Percentiles rank a stretch among this genome's conserved stretches.
Conservation (phyloP, 2,329 filamentous ascomycete species). For the Curvularia hawaiiensis region DNA sequence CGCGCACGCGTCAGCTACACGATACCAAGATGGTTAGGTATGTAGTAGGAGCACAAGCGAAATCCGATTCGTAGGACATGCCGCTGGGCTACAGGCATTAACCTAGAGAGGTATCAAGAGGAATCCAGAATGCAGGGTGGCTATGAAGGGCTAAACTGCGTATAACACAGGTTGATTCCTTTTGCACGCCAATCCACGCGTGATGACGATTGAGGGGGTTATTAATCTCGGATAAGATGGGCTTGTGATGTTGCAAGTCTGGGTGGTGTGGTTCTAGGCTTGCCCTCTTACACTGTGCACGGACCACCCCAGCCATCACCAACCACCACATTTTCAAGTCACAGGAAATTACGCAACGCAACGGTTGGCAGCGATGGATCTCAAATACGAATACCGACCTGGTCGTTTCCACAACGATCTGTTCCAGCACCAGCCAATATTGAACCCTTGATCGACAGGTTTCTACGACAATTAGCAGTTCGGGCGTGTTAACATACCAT, state of each 20-base stretch:
- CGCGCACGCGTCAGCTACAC: background rate
- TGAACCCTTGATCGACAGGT: slow-evolving; percentile 14
- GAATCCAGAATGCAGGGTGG: background rate
- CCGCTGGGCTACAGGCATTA: background rate
- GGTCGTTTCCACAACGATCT: slow-evolving; percentile 10
- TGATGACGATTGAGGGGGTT: background rate
- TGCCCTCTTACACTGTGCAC: slow-evolving; percentile 13
- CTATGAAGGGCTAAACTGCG: background rate
- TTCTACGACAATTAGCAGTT: slow-evolving; percentile 16
- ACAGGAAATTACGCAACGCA: slow-evolving; percentile 23
- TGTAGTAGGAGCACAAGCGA: slow-evolving; percentile 1
- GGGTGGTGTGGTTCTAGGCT: slow-evolving; percentile 7
- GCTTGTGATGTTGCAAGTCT: slow-evolving; percentile 4
- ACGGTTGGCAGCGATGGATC: slow-evolving; percentile 24
- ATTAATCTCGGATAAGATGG: background rate
- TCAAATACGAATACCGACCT: slow-evolving; percentile 25
- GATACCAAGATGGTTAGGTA: background rate
- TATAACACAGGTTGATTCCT: background rate
- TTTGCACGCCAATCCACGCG: background rate
- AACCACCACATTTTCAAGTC: slow-evolving; percentile 41
- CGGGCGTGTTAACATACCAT: slow-evolving; percentile 11
- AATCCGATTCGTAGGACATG: slow-evolving; percentile 9
- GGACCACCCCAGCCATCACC: slow-evolving; percentile 32
- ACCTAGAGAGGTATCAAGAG: background rate
- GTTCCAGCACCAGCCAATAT: slow-evolving; percentile 16